Evolutionary conservation across 2,329 filamentous ascomycete genomes (phyloP).

Genomic region (Fulvia fulva): DNA sequence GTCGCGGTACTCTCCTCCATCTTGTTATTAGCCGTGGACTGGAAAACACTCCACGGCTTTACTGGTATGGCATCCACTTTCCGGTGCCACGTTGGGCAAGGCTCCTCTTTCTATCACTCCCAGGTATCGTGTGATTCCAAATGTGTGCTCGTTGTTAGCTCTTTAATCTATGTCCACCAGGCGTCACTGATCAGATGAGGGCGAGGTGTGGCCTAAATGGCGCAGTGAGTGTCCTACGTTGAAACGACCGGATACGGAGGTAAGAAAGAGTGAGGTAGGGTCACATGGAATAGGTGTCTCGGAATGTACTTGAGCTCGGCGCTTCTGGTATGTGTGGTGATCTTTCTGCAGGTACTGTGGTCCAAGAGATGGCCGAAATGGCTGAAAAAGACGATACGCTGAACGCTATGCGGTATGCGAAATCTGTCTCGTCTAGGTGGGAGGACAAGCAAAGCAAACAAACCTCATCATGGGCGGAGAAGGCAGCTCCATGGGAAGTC

Average conservation of each 20-base stretch:
- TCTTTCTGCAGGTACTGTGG: conserved; percentile 15
- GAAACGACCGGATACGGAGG: conserved; percentile 7
- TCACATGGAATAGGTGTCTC: conserved; percentile 21
- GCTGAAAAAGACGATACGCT: conserved; percentile 6
- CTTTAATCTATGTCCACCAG: neutral
- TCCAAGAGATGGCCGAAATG: neutral
- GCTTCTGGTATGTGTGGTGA: conserved; percentile 1
- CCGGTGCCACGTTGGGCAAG: conserved; percentile 14
- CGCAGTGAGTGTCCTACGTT: neutral
- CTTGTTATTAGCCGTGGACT: conserved; percentile 13
- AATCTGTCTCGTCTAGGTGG: neutral
- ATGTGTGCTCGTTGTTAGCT: neutral
- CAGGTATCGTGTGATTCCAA: neutral
- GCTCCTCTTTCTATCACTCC: conserved; percentile 1
- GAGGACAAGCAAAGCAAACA: conserved; percentile 13
- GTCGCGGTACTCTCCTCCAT: conserved; percentile 25
- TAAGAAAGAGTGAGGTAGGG: conserved; percentile 7
- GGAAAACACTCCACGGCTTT: conserved; percentile 31
- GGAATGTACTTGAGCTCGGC: conserved; percentile 9
- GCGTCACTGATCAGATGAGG: conserved; percentile 7
- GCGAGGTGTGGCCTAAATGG: conserved; percentile 2
- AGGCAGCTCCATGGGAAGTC: conserved; percentile 3
- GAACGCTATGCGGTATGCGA: conserved; percentile 13
- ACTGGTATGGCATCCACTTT: conserved; percentile 34
- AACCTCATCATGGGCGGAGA: neutral